Evolutionary conservation across 768 basidiomycete species (phyloP).

Genomic region (Mycena kentingensis): DNA sequence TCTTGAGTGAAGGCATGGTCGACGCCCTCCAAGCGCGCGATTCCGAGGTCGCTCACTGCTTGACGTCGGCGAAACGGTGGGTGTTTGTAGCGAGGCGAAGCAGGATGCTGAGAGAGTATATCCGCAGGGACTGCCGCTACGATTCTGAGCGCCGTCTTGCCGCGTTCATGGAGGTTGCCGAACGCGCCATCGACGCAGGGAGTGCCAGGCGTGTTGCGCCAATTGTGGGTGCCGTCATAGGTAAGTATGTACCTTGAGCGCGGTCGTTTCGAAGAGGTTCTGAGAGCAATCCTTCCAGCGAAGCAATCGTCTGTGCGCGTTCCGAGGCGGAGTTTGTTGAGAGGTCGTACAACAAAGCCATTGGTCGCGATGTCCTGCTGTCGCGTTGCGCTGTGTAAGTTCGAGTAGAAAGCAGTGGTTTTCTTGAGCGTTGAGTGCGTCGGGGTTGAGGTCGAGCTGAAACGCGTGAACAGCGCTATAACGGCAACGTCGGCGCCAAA

Average conservation of each 20-base stretch:
- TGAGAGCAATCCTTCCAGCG: too few species aligned
- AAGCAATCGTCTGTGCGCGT: not conserved
- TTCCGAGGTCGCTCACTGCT: not conserved
- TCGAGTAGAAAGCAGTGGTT: not conserved
- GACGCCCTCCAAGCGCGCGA: not conserved
- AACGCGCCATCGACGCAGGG: not conserved
- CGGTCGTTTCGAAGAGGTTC: too few species aligned
- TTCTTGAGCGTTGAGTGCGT: not conserved
- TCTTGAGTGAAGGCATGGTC: not conserved
- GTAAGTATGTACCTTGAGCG: too few species aligned
- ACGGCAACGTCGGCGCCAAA: not conserved
- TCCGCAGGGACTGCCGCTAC: not conserved
- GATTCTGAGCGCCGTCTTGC: not conserved
- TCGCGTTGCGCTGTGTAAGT: not conserved
- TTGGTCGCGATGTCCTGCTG: conserved; percentile 2
- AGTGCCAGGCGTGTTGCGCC: not conserved
- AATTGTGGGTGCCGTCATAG: not conserved
- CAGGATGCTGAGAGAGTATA: not conserved
- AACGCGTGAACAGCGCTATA: too few species aligned
- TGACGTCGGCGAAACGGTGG: not conserved
- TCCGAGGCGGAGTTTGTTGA: conserved; percentile 5
- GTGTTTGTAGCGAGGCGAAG: too few species aligned
- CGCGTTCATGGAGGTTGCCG: conserved; percentile 2
- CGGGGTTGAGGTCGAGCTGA: not conserved
- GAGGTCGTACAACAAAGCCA: conserved; percentile 1